Percentiles rank a stretch among this genome's conserved stretches.
These are phyloP conservation scores for Batrachochytrium dendrobatidis DNA, from an alignment of 371 early-diverging fungal species.

Conservation along the genomic window DNA sequence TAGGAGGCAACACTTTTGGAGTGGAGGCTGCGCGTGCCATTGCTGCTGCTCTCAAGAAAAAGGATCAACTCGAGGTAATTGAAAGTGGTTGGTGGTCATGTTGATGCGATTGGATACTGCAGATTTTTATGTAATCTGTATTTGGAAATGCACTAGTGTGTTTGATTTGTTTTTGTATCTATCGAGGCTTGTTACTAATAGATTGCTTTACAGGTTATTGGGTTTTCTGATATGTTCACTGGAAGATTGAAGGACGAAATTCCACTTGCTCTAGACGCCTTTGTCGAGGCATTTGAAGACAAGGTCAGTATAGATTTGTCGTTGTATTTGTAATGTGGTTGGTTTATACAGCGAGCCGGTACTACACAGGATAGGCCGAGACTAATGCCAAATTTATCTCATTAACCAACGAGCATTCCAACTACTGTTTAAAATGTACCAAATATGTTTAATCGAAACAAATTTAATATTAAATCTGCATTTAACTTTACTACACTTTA, in stretches of 20 bases:
- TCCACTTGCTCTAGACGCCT: slow-evolving; percentile 69
- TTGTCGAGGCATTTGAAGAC: slow-evolving; percentile 77
- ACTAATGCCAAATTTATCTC: too few relatives aligned
- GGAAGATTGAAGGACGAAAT: slow-evolving; percentile 86
- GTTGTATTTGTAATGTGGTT: background rate
- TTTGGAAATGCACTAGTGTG: too few relatives aligned
- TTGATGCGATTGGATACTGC: slow-evolving; percentile 6
- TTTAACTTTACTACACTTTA: background rate
- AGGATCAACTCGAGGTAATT: slow-evolving; percentile 63
- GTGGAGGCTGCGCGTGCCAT: slow-evolving; percentile 84
- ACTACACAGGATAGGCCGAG: too few relatives aligned
- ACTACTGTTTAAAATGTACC: background rate
- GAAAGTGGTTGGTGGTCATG: background rate
- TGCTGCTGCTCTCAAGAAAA: slow-evolving; percentile 63
- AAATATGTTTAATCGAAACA: background rate
- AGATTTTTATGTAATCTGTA: too few relatives aligned
- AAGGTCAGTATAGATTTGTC: slow-evolving; percentile 33
- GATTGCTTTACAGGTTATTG: slow-evolving; percentile 26
- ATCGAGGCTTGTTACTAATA: too few relatives aligned
- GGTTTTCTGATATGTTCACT: slow-evolving; percentile 83
- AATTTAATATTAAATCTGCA: background rate
- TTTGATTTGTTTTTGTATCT: too few relatives aligned
- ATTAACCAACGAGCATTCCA: too few relatives aligned
- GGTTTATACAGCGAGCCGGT: too few relatives aligned
- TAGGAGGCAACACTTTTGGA: slow-evolving; percentile 91